phyloP scores from a whole-genome alignment of 2,329 filamentous ascomycete genomes.

The Colletotrichum cuscutae region DNA sequence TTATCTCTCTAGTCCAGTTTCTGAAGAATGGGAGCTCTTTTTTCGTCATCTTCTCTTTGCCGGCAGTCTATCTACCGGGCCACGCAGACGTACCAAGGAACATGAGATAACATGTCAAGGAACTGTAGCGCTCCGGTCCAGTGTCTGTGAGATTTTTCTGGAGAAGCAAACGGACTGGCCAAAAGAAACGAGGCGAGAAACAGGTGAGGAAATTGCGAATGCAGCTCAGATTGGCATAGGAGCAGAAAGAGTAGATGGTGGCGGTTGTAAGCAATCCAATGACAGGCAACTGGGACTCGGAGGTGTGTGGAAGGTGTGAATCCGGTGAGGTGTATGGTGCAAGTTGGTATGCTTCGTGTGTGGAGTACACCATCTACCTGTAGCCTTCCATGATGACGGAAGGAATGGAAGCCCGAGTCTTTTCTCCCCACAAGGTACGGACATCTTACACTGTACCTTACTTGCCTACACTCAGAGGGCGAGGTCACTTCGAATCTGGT shows the following conservation, averaged over 20 bases:
- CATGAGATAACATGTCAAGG: background rate
- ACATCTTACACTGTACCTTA: too few species aligned
- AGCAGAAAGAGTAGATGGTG: background rate
- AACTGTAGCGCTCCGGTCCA: background rate
- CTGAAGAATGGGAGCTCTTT: background rate
- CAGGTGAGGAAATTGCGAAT: conserved; percentile 29
- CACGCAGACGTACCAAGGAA: background rate
- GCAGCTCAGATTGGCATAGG: conserved; percentile 12
- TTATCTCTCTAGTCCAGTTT: background rate
- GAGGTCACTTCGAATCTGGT: background rate
- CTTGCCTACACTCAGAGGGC: too few species aligned
- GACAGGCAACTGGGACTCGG: background rate
- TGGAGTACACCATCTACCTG: background rate
- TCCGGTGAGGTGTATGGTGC: background rate
- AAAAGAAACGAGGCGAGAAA: conserved; percentile 5
- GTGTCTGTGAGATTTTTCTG: background rate
- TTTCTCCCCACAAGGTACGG: background rate
- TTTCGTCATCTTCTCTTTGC: background rate
- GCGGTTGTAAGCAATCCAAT: background rate
- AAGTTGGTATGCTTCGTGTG: background rate
- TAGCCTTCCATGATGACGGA: background rate
- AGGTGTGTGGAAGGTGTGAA: background rate
- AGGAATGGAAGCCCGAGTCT: background rate
- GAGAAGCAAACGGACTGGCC: conserved; percentile 3
- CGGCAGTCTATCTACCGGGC: background rate